phyloP scores from a whole-genome alignment of 1,284 basidiomycete species.

The Pseudozyma tsukubaensis region DNA sequence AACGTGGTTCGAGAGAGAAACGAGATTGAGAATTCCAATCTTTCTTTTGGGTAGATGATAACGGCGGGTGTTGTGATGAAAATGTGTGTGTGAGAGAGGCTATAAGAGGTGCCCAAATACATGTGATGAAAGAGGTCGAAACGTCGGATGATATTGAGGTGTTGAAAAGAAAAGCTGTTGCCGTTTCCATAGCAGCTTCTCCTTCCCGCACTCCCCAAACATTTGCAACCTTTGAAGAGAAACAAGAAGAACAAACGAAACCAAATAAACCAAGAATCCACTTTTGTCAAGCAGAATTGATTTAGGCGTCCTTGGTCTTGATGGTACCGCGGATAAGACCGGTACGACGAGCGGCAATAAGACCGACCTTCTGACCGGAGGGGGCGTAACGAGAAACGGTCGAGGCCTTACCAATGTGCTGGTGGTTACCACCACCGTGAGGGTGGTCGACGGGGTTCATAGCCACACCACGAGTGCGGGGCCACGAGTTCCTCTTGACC shows the following conservation, averaged over 20 bases:
- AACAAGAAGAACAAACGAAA: neutral
- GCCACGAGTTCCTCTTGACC: constrained; percentile 69
- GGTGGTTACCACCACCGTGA: constrained; percentile 70
- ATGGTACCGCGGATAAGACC: constrained; percentile 69
- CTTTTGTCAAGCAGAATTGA: neutral
- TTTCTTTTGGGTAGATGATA: constrained; percentile 24
- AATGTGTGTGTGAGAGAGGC: constrained; percentile 7
- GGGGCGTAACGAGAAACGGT: constrained; percentile 61
- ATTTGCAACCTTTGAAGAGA: neutral
- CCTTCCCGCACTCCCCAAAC: constrained; percentile 1
- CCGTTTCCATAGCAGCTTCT: constrained; percentile 26
- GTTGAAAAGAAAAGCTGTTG: constrained; percentile 8
- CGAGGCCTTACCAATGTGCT: constrained; percentile 69
- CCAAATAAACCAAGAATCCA: neutral
- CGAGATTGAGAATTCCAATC: constrained; percentile 17
- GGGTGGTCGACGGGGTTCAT: constrained; percentile 69
- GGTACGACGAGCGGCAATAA: constrained; percentile 67
- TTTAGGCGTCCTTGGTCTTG: constrained; percentile 65
- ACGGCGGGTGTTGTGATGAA: neutral
- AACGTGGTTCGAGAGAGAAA: constrained; percentile 7
- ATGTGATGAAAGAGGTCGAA: neutral
- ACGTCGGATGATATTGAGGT: neutral
- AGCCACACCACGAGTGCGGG: constrained; percentile 69
- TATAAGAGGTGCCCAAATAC: neutral
- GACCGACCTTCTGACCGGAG: constrained; percentile 69